Base-by-base conservation (phyloP, 2,329 filamentous ascomycete species). In the Penicillium sp. region DNA sequence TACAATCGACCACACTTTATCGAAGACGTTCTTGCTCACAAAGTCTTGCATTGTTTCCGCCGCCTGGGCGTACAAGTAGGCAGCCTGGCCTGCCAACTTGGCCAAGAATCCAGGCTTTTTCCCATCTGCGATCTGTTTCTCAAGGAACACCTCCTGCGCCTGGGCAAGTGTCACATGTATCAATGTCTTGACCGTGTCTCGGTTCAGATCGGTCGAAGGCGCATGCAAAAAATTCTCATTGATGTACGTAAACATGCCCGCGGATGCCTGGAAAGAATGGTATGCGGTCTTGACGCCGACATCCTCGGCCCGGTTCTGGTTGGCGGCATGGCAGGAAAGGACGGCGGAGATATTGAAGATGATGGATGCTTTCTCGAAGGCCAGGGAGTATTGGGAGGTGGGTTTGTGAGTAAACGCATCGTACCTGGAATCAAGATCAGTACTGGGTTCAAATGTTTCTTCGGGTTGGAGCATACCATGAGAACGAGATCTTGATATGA, bases 181-280 rank as follows among this genome's bases (percentile, higher is more conserved):
- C 63, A 99, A 77, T 0, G 91, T 92, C 78, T 97, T 97, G 69
- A 99, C 91, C 0, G 95, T 99, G 50, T 99, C 93, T 59, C 95
- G 82, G 73, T 93, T 98, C 48, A 99, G 78, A 71, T 99, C 95
- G n/a, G 91, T 93, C 9, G 93, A 97, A 0, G 96, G 95, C 1
- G 95, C 95, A 70, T 99, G 95, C 35, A 99, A 81, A 73, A 99
- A 99, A 78, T 99, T 99, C 78, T 99, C 95, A 76, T 99, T 99
- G 79, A 99, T 99, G 71, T 99, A 99, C 52, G 93, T 98, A 76
- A 98, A 99, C 95, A 99, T 99, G 79, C 95, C 95, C 10, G 95
- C 95, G 8, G 93, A 93, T 42, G 95, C 95, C 76, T 99, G 95
- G 79, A 98, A 98, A 21, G 93, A 97, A 76, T 99, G 93, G 73